Evolutionary conservation across 768 basidiomycete species (phyloP), one percentile per base, ranked within the genome.

Genomic region (Lactarius tabidus): DNA sequence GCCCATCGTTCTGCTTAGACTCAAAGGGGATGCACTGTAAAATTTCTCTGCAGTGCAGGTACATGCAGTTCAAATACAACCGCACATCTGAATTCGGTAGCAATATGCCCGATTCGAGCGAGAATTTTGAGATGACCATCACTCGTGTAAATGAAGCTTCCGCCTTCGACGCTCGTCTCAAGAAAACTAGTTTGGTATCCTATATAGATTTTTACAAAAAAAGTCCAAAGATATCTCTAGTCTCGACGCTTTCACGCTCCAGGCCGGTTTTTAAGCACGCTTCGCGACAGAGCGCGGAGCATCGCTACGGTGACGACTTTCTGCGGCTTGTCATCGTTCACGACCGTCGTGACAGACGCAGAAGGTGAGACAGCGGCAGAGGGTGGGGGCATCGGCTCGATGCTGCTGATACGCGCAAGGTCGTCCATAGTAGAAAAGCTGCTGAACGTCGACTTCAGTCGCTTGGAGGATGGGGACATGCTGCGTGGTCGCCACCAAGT

Each of bases 201-300:
- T 31, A 54, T 9, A 54, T 54, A 54, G 53, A 54, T 53, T 29
- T 54, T 29, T 38, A 38, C 38, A 38, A 38, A 29, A 54, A 54
- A 9, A 12, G 20, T 18, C 6, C 53, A 31, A 54, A 36, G 8
- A 56, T 3, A 45, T 20, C 28, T 9, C 20, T 38, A 17, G n/a
- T 60, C 59, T 18, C 17, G 14, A 6, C 18, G 53, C 7, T 38
- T 20, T 62, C 45, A 66, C 15, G 53, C n/a, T 29, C 59, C 56
- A 45, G 36, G 4, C 28, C 55, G 39, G 29, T 43, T 66, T 36
- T 56, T 59, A 3, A 69, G 60, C 29, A 68, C 67, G 31, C 62
- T 65, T 38, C 57, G 48, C 18, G 63, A 55, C 52, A 68, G 51
- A 6, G 69, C 63, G 39, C 69, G 69, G 6, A 70, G 69, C 69